These are phyloP conservation scores for Brettanomyces bruxellensis DNA, from an alignment of 805 yeast genomes.

Conservation along the genomic window DNA sequence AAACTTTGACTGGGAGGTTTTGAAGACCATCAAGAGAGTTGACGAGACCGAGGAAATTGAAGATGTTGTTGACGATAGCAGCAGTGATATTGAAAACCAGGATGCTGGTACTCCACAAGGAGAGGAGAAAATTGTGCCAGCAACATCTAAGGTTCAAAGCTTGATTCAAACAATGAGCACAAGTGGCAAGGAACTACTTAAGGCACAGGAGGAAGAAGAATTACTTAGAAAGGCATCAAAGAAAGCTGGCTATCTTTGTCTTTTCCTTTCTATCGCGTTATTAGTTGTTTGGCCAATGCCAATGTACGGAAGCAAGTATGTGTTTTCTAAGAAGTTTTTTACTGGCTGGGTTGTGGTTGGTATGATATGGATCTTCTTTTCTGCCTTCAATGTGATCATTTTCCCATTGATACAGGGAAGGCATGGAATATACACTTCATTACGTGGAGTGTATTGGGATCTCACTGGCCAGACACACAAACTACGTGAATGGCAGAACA, in stretches of 20 bases:
- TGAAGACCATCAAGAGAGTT: conserved; percentile 54
- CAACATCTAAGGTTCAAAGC: conserved; percentile 17
- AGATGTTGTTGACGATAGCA: conserved; percentile 24
- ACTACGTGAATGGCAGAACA: conserved; percentile 65
- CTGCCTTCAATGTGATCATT: conserved; percentile 52
- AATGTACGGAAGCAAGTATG: conserved; percentile 74
- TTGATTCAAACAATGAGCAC: conserved; percentile 18
- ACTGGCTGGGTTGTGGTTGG: conserved; percentile 86
- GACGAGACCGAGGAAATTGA: conserved; percentile 62
- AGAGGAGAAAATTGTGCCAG: conserved; percentile 12
- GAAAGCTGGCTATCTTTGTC: conserved; percentile 52
- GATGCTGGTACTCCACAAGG: conserved; percentile 20
- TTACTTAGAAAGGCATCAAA: conserved; percentile 49
- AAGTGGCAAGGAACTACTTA: conserved; percentile 6
- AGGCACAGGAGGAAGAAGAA: conserved; percentile 41
- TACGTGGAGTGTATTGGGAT: conserved; percentile 84
- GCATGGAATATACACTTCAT: conserved; percentile 49
- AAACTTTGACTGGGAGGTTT: conserved; percentile 61
- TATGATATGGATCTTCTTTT: conserved; percentile 71
- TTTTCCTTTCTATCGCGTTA: conserved; percentile 51
- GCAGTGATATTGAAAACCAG: conserved; percentile 11
- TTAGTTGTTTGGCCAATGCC: conserved; percentile 90
- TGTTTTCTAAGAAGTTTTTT: conserved; percentile 68
- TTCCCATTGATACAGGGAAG: conserved; percentile 74
- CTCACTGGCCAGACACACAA: conserved; percentile 65